Base-by-base conservation (phyloP, 192 early-diverging fungal genomes). In the Jimgerdemannia flammicorona region DNA sequence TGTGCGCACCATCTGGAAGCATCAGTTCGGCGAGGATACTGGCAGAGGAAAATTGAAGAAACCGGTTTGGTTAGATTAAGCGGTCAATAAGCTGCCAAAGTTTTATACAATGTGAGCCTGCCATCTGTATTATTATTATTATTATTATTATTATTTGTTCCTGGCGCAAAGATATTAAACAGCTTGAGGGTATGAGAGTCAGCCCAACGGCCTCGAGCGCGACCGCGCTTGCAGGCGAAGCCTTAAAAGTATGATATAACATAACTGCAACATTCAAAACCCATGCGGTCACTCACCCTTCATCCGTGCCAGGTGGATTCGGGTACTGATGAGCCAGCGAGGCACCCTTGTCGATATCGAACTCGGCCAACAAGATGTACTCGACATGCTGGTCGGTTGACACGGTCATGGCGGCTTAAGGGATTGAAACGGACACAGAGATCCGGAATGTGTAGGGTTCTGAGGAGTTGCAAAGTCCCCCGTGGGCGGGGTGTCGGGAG, bases 1-100 rank as follows among this genome's bases (percentile, higher is more conserved):
- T 81, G 85, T 98, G 96, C 18, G 95, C 94, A 3, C 96, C 96
- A 80, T 98, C 96, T 4, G 96, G 96, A 73, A 98, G 81, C 96
- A 98, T 98, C 54, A 96, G 90, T 72, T 98, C 96, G n/a, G 96
- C 94, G 66, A 98, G 83, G n/a, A 90, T 83, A 76, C 92, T 93
- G 68, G 49, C 39, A 19, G 19, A 68, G 40, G 19, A 73, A 63
- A 42, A 72, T 40, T 29, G 64, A 63, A 64, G 17, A 39, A 4
- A 64, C 0, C 8, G 6, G 0, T 59, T 10, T 59, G 14, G 14
- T 59, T 14, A 59, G 49, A 29, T 29, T 29, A 29, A 29, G 29
- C 29, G 29, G 29, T 29, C 29, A 29, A 29, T 29, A 29, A 29
- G 29, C 29, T 29, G 29, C 29, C 29, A 29, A 29, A 29, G 29